Evolutionary conservation across 495 filamentous ascomycete genomes (phyloP).

Genomic region (Penicillium ochrochloron): DNA sequence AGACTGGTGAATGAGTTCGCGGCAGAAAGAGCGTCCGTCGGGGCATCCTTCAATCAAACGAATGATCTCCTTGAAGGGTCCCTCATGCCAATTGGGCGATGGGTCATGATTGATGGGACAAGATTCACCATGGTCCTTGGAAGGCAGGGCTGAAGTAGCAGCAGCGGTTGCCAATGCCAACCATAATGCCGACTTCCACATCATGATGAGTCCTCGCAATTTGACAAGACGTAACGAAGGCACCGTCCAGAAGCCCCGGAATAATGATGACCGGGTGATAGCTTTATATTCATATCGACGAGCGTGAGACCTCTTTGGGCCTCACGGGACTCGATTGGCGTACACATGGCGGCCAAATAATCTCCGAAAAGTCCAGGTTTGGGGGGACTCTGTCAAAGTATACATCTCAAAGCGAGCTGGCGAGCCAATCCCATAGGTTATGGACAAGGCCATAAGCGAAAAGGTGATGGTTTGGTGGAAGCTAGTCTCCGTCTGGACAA

Average conservation of each 20-base stretch:
- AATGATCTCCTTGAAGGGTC: neutral
- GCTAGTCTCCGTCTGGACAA: neutral
- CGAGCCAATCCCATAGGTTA: neutral
- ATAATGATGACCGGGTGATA: neutral
- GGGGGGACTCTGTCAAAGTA: neutral
- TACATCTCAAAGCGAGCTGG: neutral
- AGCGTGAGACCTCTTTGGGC: neutral
- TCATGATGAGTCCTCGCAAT: neutral
- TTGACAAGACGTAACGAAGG: neutral
- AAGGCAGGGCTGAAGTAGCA: neutral
- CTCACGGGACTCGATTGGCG: neutral
- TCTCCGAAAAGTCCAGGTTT: neutral
- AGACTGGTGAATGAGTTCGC: slow-evolving; percentile 6
- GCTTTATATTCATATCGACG: neutral
- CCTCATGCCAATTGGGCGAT: neutral
- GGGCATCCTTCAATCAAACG: slow-evolving; percentile 10
- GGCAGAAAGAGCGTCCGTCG: slow-evolving; percentile 9
- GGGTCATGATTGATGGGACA: neutral
- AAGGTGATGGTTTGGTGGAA: neutral
- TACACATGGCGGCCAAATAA: neutral
- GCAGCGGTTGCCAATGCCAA: neutral
- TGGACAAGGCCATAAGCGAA: neutral
- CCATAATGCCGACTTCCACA: neutral
- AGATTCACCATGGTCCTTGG: neutral
- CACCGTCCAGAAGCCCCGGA: neutral